Base-by-base conservation (phyloP, 176 grass and related monocot species). In the Oryza coarctata region DNA sequence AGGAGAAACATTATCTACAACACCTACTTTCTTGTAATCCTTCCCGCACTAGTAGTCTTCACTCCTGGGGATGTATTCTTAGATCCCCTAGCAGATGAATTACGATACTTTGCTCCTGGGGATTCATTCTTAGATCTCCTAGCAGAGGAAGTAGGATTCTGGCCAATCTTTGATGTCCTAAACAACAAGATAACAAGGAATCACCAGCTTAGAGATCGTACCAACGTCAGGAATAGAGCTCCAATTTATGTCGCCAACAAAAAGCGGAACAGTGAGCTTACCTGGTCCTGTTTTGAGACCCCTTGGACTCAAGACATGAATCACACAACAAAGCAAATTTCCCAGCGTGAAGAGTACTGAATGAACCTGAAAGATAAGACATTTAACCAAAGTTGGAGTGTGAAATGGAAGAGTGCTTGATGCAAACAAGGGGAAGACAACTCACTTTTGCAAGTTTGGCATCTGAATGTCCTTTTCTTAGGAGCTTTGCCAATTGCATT, bases 1-100 rank as follows among this genome's bases (percentile, higher is more conserved):
- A 77, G 50, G 32, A 33, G 32, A 33, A 33, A 33, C 32, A 64
- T 60, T 49, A 30, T 9, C 44, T 28, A 31, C 5, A 70, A 67
- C 33, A 73, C 87, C 38, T 83, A 92, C 89, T 94, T 94, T 86
- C 78, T 94, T 32, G 92, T 94, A 76, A 94, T 81, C 41, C 71
- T 89, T 85, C 92, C 89, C 14, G 23, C 11, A 6, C 79, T 83
- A 18, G 28, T 35, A 65, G 50, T 85, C 75, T 91, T 94, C 12
- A 73, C 44, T 76, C 40, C 79, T 79, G 89, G 76, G 29, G 65
- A 77, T 55, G 63, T 28, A 88, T 60, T 87, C 76, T 89, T 94
- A 39, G 61, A 80, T n/a, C 71, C 73, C 69, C 62, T 80, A 52
- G 55, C 70, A 71, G 78, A 85, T 80, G 84, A 75, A 70, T 47